Evolutionary conservation across 2,329 filamentous ascomycete genomes (phyloP), one percentile per base, ranked within the genome.

Genomic region (Monilinia fructigena): DNA sequence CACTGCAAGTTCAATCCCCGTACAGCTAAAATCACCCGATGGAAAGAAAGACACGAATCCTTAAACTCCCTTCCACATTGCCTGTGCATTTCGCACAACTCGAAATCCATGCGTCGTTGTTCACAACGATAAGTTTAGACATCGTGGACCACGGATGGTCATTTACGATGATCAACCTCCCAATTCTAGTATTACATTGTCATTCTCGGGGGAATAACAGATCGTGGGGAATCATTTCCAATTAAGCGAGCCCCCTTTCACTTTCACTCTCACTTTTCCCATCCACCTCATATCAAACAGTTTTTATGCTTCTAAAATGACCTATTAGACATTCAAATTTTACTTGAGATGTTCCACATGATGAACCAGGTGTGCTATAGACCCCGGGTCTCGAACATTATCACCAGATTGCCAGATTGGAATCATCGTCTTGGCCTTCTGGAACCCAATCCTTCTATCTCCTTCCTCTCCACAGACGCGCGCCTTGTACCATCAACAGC

Each of bases 171-270:
- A 52, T 52, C 4, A 52, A 28, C 23, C 48, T 52, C 48, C 23
- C 11, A 52, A 50, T 28, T 16, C 16, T 52, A 16, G 48, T 52
- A n/a, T 52, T 28, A 2, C 20, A 38, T 60, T 18, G 31, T 26
- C n/a, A 26, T 60, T 3, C n/a, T 26, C 31, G 18, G 10, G 20
- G 20, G 50, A 50, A 50, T 16, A 28, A n/a, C 31, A 26, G 58
- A 38, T 40, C 31, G 28, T 61, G 14, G 10, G 45, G 20, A 50
- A 26, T 26, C 31, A 55, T 10, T 40, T 47, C 45, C 42, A 35
- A 60, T 40, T 61, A 61, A 61, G 58, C 58, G 58, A 61, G 58
- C 8, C 58, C 58, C 52, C 56, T 50, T 50, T 50, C 48, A 50
- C 56, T 60, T 60, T 60, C 56, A 55, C 16, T 55, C 8, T 40